Conservation (phyloP, 495 filamentous ascomycete genomes). For the Aspergillus asperescens region DNA sequence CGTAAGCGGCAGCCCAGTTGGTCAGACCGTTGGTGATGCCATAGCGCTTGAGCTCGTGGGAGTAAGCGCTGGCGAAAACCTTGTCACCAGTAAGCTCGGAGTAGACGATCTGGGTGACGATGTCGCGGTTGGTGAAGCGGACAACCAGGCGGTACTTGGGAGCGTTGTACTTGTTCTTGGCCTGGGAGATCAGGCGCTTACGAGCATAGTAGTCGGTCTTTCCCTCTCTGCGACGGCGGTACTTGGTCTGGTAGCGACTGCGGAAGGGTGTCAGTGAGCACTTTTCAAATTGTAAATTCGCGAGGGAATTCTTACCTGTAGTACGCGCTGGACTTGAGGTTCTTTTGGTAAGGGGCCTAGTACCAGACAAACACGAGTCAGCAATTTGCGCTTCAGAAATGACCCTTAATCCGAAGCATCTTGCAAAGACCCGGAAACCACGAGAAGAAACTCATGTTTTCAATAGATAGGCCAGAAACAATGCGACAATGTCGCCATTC, state of each 20-base stretch:
- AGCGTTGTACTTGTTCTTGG: conserved; percentile 99
- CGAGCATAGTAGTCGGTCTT: conserved; percentile 99
- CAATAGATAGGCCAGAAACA: conserved; percentile 5
- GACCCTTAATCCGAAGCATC: conserved; percentile 79
- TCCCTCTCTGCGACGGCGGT: conserved; percentile 90
- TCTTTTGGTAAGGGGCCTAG: conserved; percentile 88
- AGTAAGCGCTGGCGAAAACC: conserved; percentile 87
- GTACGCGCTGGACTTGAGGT: conserved; percentile 94
- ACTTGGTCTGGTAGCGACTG: conserved; percentile 99
- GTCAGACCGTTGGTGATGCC: conserved; percentile 97
- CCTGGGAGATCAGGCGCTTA: conserved; percentile 98
- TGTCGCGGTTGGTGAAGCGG: conserved; percentile 99
- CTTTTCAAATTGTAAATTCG: background rate
- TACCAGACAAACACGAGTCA: conserved; percentile 68
- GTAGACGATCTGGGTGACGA: conserved; percentile 94
- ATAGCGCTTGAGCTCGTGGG: conserved; percentile 95
- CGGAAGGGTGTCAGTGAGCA: conserved; percentile 19
- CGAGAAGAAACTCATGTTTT: conserved; percentile 13
- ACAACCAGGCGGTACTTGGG: conserved; percentile 99
- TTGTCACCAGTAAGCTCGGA: conserved; percentile 98
- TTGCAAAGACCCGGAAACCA: conserved; percentile 73
- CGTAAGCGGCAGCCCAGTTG: conserved; percentile 99
- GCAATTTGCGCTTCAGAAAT: conserved; percentile 98
- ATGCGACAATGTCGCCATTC: conserved; percentile 21
- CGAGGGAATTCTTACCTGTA: conserved; percentile 68